A percentile compares a stretch with the other conserved stretches of the same genome.
phyloP scores from a whole-genome alignment of 2,329 filamentous ascomycete genomes.

The Xylaria digitata region DNA sequence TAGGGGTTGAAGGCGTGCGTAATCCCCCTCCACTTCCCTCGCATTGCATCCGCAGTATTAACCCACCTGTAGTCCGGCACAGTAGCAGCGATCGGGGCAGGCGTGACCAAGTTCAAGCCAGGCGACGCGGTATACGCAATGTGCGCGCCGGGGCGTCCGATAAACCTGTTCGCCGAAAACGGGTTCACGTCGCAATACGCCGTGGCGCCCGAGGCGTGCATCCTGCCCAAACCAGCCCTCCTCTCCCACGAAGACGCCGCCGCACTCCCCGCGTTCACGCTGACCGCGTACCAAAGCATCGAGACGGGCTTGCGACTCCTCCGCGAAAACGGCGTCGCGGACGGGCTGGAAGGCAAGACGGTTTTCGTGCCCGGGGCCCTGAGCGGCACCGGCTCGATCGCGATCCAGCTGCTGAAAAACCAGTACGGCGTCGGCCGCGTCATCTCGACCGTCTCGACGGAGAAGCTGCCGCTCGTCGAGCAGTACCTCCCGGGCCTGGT shows the following conservation, averaged over 20 bases:
- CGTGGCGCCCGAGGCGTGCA: constrained; percentile 51
- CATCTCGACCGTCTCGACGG: constrained; percentile 64
- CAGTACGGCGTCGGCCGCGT: constrained; percentile 60
- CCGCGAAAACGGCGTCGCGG: constrained; percentile 46
- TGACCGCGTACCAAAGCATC: constrained; percentile 58
- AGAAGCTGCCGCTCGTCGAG: constrained; percentile 60
- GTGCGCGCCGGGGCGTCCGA: constrained; percentile 52
- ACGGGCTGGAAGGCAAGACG: constrained; percentile 60
- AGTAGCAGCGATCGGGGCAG: constrained; percentile 47
- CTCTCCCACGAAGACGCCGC: constrained; percentile 53
- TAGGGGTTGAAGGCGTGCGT: constrained; percentile 34
- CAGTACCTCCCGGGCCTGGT: constrained; percentile 57
- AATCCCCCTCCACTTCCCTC: background rate
- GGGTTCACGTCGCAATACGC: constrained; percentile 58
- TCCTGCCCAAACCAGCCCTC: constrained; percentile 50
- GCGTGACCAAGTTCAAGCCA: constrained; percentile 46
- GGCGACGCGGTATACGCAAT: constrained; percentile 56
- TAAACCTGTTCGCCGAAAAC: constrained; percentile 43
- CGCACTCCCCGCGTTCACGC: constrained; percentile 51
- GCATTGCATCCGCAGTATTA: background rate
- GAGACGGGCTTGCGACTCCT: constrained; percentile 53
- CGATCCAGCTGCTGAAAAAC: constrained; percentile 62
- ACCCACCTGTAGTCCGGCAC: constrained; percentile 43
- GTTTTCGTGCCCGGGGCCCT: constrained; percentile 64
- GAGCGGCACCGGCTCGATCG: constrained; percentile 59